Percentiles rank a stretch among this genome's conserved stretches.
phyloP scores from a whole-genome alignment of 208 protist species.

The Angomonas ambiguus region DNA sequence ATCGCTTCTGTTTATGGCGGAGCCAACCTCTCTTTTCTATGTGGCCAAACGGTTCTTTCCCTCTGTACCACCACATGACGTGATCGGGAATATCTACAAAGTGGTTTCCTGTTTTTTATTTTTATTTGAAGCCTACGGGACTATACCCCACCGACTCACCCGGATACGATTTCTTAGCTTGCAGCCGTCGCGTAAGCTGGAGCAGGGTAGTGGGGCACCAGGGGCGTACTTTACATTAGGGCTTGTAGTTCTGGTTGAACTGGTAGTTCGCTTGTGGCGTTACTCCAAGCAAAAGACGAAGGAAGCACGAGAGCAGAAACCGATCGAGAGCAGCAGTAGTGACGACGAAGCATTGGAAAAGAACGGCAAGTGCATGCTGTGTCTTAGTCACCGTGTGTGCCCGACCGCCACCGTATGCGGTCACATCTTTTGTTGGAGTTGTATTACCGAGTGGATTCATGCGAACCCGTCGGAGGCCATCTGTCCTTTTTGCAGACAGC shows the following conservation, averaged over 20 bases:
- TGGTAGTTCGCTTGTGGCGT: slow-evolving; percentile 74
- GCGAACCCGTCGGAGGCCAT: slow-evolving; percentile 69
- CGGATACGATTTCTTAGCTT: slow-evolving; percentile 71
- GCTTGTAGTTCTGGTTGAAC: slow-evolving; percentile 62
- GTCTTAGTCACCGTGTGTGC: slow-evolving; percentile 64
- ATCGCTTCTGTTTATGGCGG: slow-evolving; percentile 42
- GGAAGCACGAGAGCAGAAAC: slow-evolving; percentile 4
- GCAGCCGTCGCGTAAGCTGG: slow-evolving; percentile 44
- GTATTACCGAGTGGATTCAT: slow-evolving; percentile 80
- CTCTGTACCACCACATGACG: slow-evolving; percentile 49
- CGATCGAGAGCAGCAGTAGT: slow-evolving; percentile 29
- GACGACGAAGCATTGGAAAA: slow-evolving; percentile 39
- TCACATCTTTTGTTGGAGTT: slow-evolving; percentile 88
- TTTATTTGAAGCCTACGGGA: slow-evolving; percentile 80
- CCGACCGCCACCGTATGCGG: slow-evolving; percentile 79
- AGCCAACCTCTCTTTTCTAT: slow-evolving; percentile 50
- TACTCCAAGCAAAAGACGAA: slow-evolving; percentile 26
- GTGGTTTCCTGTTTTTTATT: slow-evolving; percentile 52
- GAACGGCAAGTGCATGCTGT: slow-evolving; percentile 83
- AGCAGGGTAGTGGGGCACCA: slow-evolving; percentile 49
- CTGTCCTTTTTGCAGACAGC: slow-evolving; percentile 85
- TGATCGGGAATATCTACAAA: slow-evolving; percentile 45
- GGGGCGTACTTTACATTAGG: slow-evolving; percentile 65
- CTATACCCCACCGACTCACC: slow-evolving; percentile 59
- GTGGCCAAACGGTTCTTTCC: slow-evolving; percentile 55